Evolutionary conservation across 2,329 filamentous ascomycete genomes (phyloP).

Genomic region (Fusarium anguioides): DNA sequence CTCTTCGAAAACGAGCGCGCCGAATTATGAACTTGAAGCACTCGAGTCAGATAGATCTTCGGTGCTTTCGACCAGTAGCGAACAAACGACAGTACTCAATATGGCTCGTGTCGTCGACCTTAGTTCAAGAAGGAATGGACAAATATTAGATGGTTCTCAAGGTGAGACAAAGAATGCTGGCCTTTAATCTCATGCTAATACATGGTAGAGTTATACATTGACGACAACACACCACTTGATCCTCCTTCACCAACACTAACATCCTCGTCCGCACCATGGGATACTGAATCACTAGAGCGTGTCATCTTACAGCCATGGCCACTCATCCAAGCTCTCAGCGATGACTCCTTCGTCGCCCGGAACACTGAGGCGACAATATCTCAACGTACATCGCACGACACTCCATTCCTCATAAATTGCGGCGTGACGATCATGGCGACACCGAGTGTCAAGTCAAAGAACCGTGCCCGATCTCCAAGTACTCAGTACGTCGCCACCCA

Average conservation of each 20-base stretch:
- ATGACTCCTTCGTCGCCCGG: slow-evolving; percentile 30
- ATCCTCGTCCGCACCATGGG: not conserved
- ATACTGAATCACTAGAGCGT: not conserved
- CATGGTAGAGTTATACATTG: not conserved
- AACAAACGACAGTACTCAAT: not conserved
- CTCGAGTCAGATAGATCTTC: slow-evolving; percentile 20
- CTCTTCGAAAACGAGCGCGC: slow-evolving; percentile 2
- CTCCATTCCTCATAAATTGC: slow-evolving; percentile 15
- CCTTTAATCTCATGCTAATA: not conserved
- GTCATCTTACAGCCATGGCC: slow-evolving; percentile 17
- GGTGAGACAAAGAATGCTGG: not conserved
- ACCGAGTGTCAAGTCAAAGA: slow-evolving; percentile 2
- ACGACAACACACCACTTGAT: not conserved
- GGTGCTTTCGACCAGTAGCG: slow-evolving; percentile 1
- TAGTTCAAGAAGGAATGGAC: not conserved
- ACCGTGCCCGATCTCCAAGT: not conserved
- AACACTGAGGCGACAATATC: slow-evolving; percentile 31
- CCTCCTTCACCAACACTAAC: slow-evolving; percentile 3
- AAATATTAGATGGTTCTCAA: not conserved
- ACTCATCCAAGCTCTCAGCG: slow-evolving; percentile 24
- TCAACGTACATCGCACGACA: slow-evolving; percentile 9
- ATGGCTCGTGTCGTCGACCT: slow-evolving; percentile 1
- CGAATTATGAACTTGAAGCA: slow-evolving; percentile 19
- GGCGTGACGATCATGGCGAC: slow-evolving; percentile 31
- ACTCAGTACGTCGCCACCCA: not conserved